Evolutionary conservation across 2,329 filamentous ascomycete genomes (phyloP), one percentile per base, ranked within the genome.

Genomic region (Gliomastix tumulicola): DNA sequence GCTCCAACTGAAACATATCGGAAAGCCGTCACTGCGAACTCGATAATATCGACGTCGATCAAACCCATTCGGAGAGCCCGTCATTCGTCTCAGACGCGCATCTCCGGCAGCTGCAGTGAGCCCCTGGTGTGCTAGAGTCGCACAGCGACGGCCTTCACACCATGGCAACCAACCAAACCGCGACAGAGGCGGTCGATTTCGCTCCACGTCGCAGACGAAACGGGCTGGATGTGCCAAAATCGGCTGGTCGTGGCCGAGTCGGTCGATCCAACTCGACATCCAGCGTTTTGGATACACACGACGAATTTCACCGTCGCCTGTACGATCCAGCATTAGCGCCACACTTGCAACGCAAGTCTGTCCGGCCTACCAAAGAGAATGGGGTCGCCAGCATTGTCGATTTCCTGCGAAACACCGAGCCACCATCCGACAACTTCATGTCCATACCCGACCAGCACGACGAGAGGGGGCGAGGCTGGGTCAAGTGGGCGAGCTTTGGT

Each of bases 351-450:
- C 19, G 22, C 11, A n/a, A n/a, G n/a, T n/a, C n/a, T n/a, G n/a
- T n/a, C n/a, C 39, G 45, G 27, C 41, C 36, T 23, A 41, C 34
- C 19, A 40, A 34, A 31, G 39, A 48, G 33, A 51, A 55, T 42
- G 56, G 56, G 23, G 42, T 60, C 23, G 46, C 54, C 16, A 55
- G 54, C 30, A 51, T 74, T 33, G 56, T 66, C 30, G 63, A 70
- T n/a, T 76, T 76, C 40, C 49, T 77, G 32, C 65, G 59, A 37
- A 68, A 62, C 30, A 63, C 63, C 17, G 57, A 66, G 19, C 71
- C 71, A 1, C 72, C 72, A 6, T 56, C 65, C 4, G 53, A 56
- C 18, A 74, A 74, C 48, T 63, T 57, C 47, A 72, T 74, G 66
- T 71, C 70, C 6, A 55, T 62, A 25, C 62, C 61, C 5, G 56